Evolutionary conservation across 2,329 filamentous ascomycete genomes (phyloP), one percentile per base, ranked within the genome.

Genomic region (Emericellopsis atlantica): DNA sequence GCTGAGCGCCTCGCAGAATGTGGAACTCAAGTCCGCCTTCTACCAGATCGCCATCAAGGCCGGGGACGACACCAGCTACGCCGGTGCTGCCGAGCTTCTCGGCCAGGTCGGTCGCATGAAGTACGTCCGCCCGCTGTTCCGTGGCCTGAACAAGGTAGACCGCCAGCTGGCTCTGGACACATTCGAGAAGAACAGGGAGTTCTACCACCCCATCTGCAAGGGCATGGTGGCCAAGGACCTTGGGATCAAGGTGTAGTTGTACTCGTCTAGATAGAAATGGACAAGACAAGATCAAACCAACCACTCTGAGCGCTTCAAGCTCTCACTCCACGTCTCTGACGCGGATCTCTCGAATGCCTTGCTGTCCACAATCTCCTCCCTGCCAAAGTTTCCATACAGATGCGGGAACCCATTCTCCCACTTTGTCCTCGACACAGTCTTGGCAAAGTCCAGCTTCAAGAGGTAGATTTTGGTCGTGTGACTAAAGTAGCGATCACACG

Each of bases 161-260:
- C 69, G 76, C 37, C 66, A 78, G 22, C 61, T 94, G 52, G 90
- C 92, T 0, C 61, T 90, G 40, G 68, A 78, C 57, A 94, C 89
- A 0, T 95, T 95, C 62, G 75, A 84, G 63, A 83, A 82, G 72
- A 82, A 95, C 58, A 84, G 74, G 61, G 81, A 88, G 46, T 96
- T 96, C 56, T 98, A 96, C 57, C 90, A 96, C 56, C 92, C 92
- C 2, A 95, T 96, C 51, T 95, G 89, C 58, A 76, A 77, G 45
- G 76, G 70, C 7, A 84, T 94, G 78, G 79, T 93, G 3, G 84
- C 87, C 64, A 95, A 94, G 70, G 84, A 93, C 59, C 61, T 93
- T 31, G 42, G 33, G 16, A 12, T 38, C 22, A 43, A 36, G 24
- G 41, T 24, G 14, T 40, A 33, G 22, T 15, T 31, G 26, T 18